Base-by-base conservation (phyloP, 2,329 filamentous ascomycete genomes). In the Dryadomyces quercivorus region DNA sequence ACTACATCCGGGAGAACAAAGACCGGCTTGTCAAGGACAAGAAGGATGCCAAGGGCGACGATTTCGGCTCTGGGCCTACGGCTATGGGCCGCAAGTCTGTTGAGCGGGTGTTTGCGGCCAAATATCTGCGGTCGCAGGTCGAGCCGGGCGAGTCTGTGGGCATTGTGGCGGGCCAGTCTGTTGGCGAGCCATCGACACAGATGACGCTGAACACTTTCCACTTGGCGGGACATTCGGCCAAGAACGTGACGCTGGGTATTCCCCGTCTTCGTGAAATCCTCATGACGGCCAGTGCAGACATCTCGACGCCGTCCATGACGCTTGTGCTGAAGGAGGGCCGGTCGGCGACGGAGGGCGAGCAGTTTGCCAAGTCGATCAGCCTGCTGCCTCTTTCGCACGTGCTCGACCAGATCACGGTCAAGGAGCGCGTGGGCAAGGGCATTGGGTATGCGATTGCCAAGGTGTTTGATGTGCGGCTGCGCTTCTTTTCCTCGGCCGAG, bases 131-230 rank as follows among this genome's bases (percentile, higher is more conserved):
- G 61, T 95, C 91, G 2, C 78, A 96, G 9, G 86, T 96, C 22
- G 92, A 98, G 63, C 89, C 93, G 31, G 93, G 93, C 48, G 94
- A 98, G 72, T 92, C 93, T 26, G 91, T 98, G 26, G 93, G 93
- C 61, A 94, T 98, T 59, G 88, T 98, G 56, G 94, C 94, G 51
- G 91, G 91, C 10, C 93, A 98, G 70, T 97, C 92, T 36, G 84
- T 98, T 45, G 93, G 93, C 66, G 94, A 98, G 66, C 93, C 94
- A 9, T 96, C 91, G 2, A 98, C 93, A 12, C 93, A 98, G 69
- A 98, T 98, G 94, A 98, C 94, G 8, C 75, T 98, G 54, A 98
- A 98, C 72, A 98, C 94, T 31, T 98, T 98, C 81, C 93, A 98
- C 79, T 88, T 98, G 80, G 93, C 93, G 69, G 93, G 93, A 65